Percentiles rank a stretch among this genome's conserved stretches.
These are phyloP conservation scores for Mucuna pruriens DNA, from an alignment of 306 rosid species.

Conservation along the genomic window DNA sequence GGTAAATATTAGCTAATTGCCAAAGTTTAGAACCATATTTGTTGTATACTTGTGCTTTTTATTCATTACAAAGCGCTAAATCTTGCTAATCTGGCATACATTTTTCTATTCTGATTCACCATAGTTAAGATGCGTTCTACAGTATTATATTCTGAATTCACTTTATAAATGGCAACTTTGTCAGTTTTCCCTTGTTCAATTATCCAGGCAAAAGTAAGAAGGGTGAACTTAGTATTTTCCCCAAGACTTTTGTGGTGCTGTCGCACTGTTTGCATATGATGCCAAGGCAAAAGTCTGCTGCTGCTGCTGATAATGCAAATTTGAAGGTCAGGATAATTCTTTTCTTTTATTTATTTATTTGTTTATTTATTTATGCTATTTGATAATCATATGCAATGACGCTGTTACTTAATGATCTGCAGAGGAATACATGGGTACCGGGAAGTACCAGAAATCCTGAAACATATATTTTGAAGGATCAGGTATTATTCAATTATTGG, in stretches of 20 bases:
- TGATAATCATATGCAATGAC: slow-evolving; percentile 17
- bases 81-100: background rate
- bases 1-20: too few relatives aligned
- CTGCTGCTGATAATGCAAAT: too few relatives aligned
- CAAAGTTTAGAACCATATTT: too few relatives aligned
- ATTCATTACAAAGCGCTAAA: background rate
- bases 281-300: slow-evolving; percentile 72
- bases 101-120: background rate
- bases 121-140: background rate
- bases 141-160: background rate
- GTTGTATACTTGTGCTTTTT: too few relatives aligned
- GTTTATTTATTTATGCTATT: slow-evolving; percentile 20
- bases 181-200: slow-evolving; percentile 41
- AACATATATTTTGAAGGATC: slow-evolving; percentile 70
- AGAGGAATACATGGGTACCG: slow-evolving; percentile 72
- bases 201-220: slow-evolving; percentile 86
- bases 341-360: too few relatives aligned
- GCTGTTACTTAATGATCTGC: slow-evolving; percentile 24
- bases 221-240: slow-evolving; percentile 87
- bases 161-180: background rate
- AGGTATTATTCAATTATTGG: slow-evolving; percentile 43
- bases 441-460: slow-evolving; percentile 85
- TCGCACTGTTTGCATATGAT: slow-evolving; percentile 86
- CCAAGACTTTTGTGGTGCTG: slow-evolving; percentile 61
- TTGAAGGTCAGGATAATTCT: too few relatives aligned